Evolutionary conservation across 106 monocot species (phyloP), one percentile per base, ranked within the genome.

Genomic region (Cymbidium sinense): DNA sequence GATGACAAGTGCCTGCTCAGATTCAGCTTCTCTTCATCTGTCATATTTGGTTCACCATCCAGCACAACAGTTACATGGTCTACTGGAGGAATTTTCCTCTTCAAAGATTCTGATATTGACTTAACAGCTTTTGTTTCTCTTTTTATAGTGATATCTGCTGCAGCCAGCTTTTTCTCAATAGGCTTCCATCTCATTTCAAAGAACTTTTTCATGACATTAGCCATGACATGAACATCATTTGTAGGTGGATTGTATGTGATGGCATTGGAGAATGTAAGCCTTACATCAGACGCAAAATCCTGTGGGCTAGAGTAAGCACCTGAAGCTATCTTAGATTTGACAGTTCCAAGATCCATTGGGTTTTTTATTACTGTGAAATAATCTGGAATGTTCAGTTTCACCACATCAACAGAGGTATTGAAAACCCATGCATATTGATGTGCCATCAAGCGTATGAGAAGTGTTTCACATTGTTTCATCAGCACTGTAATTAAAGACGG

Each of bases 271-370:
- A 98, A 98, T 17, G 98, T 92, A 73, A 98, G 88, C 80, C 94
- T 88, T 28, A 98, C 98, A 80, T 98, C 98, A 43, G 98, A 86
- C 19, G 75, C 85, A 83, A 98, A 98, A 75, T 51, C 98, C 77
- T 54, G 81, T 2, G 85, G 94, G 51, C 72, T 88, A 23, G 85
- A 74, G 73, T 98, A 98, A 51, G 77, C 75, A 65, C 94, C 87
- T 7, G 84, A 86, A 70, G 39, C 62, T 67, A 98, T 25, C 79
- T 88, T 98, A n/a, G 28, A 83, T 80, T 87, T 90, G 23, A 98
- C 33, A 5, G 94, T 94, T 30, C 98, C 98, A 31, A 98, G 75
- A 92, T 98, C 98, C 98, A 98, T 98, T 37, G 98, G 98, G 33
- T 88, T 83, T 82, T 94, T 90, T 20, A 98, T 90, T 52, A 92